A percentile compares a stretch with the other conserved stretches of the same genome.
These are phyloP conservation scores for Cladosporium sp. DNA, from an alignment of 2,329 filamentous ascomycete species.

Conservation along the genomic window DNA sequence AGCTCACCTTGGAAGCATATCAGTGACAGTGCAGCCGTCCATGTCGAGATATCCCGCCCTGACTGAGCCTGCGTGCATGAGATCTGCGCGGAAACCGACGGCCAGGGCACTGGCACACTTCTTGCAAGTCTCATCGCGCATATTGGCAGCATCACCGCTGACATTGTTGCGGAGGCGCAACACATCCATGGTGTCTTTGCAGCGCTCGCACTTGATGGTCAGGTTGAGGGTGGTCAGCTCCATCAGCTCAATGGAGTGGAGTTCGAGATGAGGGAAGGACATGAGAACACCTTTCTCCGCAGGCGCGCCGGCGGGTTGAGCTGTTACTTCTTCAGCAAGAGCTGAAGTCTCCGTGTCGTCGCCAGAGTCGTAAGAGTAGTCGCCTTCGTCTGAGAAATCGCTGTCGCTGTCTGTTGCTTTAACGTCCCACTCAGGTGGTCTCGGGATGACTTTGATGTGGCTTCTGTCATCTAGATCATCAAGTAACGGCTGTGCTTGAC, in stretches of 20 bases:
- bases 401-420: conserved; percentile 36
- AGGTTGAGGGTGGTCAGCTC: conserved; percentile 67
- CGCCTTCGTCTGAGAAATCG: conserved; percentile 29
- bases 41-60: conserved; percentile 77
- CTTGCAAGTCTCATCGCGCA: conserved; percentile 52
- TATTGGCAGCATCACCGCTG: conserved; percentile 41
- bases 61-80: conserved; percentile 72
- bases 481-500: not conserved
- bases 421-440: conserved; percentile 73
- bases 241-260: conserved; percentile 75
- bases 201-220: conserved; percentile 75
- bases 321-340: conserved; percentile 35
- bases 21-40: conserved; percentile 70
- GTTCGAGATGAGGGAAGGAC: conserved; percentile 74
- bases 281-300: conserved; percentile 72
- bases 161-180: conserved; percentile 61
- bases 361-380: conserved; percentile 48
- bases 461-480: conserved; percentile 47
- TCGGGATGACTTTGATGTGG: conserved; percentile 70
- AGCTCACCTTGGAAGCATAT: conserved; percentile 68
- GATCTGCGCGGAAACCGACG: conserved; percentile 57
- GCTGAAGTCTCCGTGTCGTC: conserved; percentile 52
- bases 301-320: conserved; percentile 43
- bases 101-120: conserved; percentile 56
- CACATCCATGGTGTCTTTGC: conserved; percentile 71